Conservation (phyloP, 345 rosid genomes). For the Carallia pectinifolia region DNA sequence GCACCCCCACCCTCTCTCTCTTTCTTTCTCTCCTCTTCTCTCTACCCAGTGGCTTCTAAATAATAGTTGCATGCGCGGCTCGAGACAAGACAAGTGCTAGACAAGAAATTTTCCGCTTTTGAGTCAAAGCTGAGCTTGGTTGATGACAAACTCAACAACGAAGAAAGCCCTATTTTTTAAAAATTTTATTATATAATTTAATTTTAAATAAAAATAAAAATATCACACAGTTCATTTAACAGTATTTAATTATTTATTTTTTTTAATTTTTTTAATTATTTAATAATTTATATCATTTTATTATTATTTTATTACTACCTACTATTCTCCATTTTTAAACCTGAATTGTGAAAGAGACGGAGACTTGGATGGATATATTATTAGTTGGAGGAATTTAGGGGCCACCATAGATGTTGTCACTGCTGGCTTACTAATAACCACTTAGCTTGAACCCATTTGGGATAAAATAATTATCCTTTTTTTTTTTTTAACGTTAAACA, state of each 20-base stretch:
- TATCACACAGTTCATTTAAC: too few species aligned
- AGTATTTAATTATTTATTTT: too few species aligned
- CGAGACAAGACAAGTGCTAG: constrained; percentile 45
- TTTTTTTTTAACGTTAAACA: too few species aligned
- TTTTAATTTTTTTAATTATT: too few species aligned
- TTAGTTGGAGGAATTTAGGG: not conserved
- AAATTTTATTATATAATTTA: too few species aligned
- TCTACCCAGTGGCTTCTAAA: not conserved
- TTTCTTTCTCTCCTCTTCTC: not conserved
- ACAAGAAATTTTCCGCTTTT: not conserved
- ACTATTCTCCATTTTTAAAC: not conserved
- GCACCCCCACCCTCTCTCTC: not conserved
- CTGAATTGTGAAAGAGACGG: not conserved
- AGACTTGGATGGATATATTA: not conserved
- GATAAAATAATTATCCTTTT: not conserved
- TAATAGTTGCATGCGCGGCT: constrained; percentile 43
- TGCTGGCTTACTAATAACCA: constrained; percentile 25
- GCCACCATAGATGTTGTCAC: constrained; percentile 30
- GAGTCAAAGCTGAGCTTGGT: not conserved
- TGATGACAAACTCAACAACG: not conserved
- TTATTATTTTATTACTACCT: too few species aligned
- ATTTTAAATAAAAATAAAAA: too few species aligned
- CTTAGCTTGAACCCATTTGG: not conserved
- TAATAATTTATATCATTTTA: too few species aligned
- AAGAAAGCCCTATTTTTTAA: not conserved